Percentiles rank a stretch among this genome's conserved stretches.
Evolutionary conservation across 495 filamentous ascomycete species (phyloP).

Genomic region (Penicilliopsis zonata): DNA sequence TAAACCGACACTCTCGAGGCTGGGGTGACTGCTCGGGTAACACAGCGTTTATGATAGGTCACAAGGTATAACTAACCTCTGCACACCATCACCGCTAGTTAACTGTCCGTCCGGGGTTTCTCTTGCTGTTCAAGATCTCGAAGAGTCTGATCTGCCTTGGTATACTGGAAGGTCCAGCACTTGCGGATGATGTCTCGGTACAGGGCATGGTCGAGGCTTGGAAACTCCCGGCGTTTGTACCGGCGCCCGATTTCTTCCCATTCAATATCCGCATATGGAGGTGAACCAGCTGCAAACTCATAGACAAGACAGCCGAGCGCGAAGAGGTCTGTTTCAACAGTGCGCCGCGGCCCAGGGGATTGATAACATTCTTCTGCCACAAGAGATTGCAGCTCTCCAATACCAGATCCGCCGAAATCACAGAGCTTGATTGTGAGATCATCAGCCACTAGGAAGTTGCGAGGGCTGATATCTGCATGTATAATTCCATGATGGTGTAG

Average conservation of each 20-base stretch:
- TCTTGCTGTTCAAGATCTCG: too few relatives aligned
- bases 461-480: conserved; percentile 17
- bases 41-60: too few relatives aligned
- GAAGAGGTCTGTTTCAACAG: conserved; percentile 9
- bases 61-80: too few relatives aligned
- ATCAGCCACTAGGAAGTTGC: conserved; percentile 19
- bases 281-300: conserved; percentile 5
- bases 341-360: conserved; percentile 3
- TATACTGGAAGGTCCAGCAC: conserved; percentile 11
- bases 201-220: conserved; percentile 4
- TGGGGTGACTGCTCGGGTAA: too few relatives aligned
- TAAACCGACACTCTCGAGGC: too few relatives aligned
- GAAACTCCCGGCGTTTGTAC: conserved; percentile 5
- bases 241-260: conserved; percentile 4
- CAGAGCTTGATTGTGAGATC: conserved; percentile 18
- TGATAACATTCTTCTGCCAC: conserved; percentile 8
- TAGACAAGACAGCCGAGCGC: conserved; percentile 12
- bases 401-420: conserved; percentile 12
- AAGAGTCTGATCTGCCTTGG: too few relatives aligned
- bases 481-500: conserved; percentile 13
- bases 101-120: too few relatives aligned
- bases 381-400: conserved; percentile 3
- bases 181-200: conserved; percentile 8
- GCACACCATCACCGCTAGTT: too few relatives aligned
- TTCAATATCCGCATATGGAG: conserved; percentile 8